A percentile compares a stretch with the other conserved stretches of the same genome.
Evolutionary conservation across 1,139 yeast genomes (phyloP).

Genomic region (Oligophagozyma castellii): DNA sequence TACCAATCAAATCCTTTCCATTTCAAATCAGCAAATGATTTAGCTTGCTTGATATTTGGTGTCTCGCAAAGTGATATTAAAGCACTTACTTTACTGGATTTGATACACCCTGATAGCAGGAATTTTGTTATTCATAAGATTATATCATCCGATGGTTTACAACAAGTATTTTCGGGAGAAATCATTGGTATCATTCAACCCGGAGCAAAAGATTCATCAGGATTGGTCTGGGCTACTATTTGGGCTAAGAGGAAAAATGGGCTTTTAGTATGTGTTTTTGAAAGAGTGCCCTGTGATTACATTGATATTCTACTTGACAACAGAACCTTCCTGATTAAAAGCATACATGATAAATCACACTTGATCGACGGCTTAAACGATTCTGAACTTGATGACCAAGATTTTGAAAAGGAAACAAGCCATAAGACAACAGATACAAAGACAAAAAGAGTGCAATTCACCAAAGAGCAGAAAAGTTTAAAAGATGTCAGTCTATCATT

Average conservation of each 20-base stretch:
- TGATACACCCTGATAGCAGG: constrained; percentile 64
- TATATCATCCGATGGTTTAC: constrained; percentile 27
- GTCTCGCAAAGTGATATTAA: constrained; percentile 53
- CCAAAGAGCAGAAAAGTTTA: constrained; percentile 17
- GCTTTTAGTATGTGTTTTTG: constrained; percentile 71
- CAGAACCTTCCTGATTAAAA: constrained; percentile 15
- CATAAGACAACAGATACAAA: constrained; percentile 4
- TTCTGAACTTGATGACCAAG: constrained; percentile 1
- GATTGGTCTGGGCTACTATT: constrained; percentile 62
- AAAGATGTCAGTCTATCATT: constrained; percentile 20
- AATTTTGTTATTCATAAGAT: constrained; percentile 50
- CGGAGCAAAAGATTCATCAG: constrained; percentile 28
- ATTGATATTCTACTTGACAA: constrained; percentile 41
- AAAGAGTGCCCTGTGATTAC: constrained; percentile 76
- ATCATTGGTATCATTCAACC: constrained; percentile 36
- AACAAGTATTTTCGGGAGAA: constrained; percentile 43
- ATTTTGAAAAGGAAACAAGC: background rate
- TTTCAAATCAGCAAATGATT: constrained; percentile 74
- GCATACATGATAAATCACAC: constrained; percentile 15
- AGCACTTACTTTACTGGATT: constrained; percentile 55
- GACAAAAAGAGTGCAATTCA: constrained; percentile 22
- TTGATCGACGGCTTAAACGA: constrained; percentile 4
- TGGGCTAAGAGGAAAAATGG: constrained; percentile 78
- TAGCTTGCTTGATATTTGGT: constrained; percentile 82
- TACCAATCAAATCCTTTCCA: constrained; percentile 65